These are phyloP conservation scores for Arachis stenosperma DNA, from an alignment of 306 rosid genomes.

Conservation along the genomic window DNA sequence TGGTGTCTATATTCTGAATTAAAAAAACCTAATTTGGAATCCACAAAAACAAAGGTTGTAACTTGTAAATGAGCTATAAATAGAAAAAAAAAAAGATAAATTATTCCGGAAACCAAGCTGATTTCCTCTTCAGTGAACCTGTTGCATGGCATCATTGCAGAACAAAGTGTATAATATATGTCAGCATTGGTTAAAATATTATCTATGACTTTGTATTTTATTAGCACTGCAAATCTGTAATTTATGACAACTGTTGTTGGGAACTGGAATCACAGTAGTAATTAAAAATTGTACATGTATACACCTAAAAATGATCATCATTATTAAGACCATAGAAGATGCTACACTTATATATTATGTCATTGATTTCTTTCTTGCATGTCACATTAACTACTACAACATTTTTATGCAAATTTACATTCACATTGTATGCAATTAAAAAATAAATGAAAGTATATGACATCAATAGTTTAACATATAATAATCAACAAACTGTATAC, in stretches of 20 bases:
- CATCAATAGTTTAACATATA: neutral
- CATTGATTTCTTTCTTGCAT: no score
- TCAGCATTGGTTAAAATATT: neutral
- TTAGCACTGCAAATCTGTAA: neutral
- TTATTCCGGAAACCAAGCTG: no score
- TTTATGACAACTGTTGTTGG: neutral
- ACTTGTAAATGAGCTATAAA: no score
- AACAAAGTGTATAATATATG: neutral
- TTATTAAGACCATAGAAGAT: no score
- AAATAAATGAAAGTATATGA: neutral
- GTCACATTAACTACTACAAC: no score
- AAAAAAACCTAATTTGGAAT: neutral
- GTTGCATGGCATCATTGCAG: neutral
- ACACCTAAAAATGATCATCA: neutral
- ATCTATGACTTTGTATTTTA: no score
- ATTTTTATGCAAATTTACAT: no score
- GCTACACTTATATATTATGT: no score
- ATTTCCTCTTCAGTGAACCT: no score
- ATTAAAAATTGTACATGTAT: neutral
- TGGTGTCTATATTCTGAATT: constrained; percentile 55
- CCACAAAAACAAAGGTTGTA: no score
- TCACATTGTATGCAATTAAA: neutral
- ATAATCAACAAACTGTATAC: neutral
- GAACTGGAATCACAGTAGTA: neutral
- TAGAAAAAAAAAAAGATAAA: no score